Base-by-base conservation (phyloP, 2,329 filamentous ascomycete species). In the Spiromastix sp. region DNA sequence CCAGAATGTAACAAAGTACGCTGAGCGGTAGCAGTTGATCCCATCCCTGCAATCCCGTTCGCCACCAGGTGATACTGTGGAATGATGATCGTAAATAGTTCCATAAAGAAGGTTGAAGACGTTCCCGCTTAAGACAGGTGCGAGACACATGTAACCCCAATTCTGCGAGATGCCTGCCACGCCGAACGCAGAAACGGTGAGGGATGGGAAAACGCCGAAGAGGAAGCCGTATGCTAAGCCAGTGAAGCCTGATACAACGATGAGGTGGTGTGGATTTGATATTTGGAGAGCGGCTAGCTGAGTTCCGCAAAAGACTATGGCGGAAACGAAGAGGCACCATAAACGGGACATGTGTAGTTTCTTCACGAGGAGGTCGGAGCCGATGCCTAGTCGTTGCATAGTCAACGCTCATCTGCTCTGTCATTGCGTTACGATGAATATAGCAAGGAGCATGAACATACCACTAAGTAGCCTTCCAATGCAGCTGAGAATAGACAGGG, bases 101-200 rank as follows among this genome's bases (percentile, higher is more conserved):
- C 91, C 91, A 55, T 96, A 98, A 39, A 91, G 77, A 1, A 95
- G 63, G 54, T 96, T 98, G 69, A 93, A 96, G 15, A 94, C 59
- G 49, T 96, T 93, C 32, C 85, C 87, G 6, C 80, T 86, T 18
- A 94, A 60, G 2, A 94, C 85, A 0, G 89, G 87, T 2, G 85
- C 81, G 31, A 95, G 67, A 0, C 85, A 95, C 78, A 98, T 93
- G 48, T 82, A 81, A 10, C 91, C 91, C 89, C 91, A 98, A 52
- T 96, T 98, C 54, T 94, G 85, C 37, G 81, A 86, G 30, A 98
- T 68, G 2, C 87, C 89, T 41, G 80, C 73, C 17, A 95, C 81
- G 5, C 91, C 91, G 55, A 98, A 98, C 0, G 81, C 80, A 55
- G 96, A 87, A 5, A 87, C 85, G 7, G 84, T 74, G 12, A 96